These are phyloP conservation scores for Fusarium armeniacum DNA, from an alignment of 2,329 filamentous ascomycete genomes.

Conservation along the genomic window DNA sequence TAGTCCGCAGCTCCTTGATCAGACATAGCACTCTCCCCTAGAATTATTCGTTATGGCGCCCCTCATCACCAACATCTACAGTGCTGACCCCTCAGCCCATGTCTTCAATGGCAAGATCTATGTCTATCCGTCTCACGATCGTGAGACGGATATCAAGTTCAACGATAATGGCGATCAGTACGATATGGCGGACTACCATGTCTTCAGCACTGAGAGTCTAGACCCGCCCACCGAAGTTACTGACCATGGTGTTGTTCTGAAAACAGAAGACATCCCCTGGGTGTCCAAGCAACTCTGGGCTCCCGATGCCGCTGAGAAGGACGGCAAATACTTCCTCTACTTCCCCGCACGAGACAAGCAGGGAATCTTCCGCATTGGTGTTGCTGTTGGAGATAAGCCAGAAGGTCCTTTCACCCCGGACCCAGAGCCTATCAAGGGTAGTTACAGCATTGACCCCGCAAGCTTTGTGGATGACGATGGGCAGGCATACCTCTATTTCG, in stretches of 20 bases:
- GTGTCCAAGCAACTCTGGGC: constrained; percentile 85
- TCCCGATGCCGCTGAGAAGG: constrained; percentile 77
- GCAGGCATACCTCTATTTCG: constrained; percentile 72
- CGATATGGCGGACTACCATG: constrained; percentile 88
- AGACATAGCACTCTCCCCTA: neutral
- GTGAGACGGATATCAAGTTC: constrained; percentile 79
- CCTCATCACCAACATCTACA: constrained; percentile 81
- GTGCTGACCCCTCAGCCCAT: constrained; percentile 84
- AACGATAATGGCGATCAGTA: constrained; percentile 91
- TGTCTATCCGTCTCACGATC: constrained; percentile 86
- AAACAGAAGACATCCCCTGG: constrained; percentile 78
- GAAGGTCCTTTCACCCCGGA: constrained; percentile 79
- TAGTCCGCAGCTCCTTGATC: neutral
- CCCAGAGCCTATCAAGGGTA: constrained; percentile 73
- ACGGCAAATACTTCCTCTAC: constrained; percentile 80
- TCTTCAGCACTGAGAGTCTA: constrained; percentile 71
- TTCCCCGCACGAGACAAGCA: constrained; percentile 81
- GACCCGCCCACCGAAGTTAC: constrained; percentile 71
- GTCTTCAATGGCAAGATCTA: constrained; percentile 82
- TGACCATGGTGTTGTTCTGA: constrained; percentile 80
- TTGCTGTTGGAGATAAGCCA: constrained; percentile 73
- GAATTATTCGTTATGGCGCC: constrained; percentile 60
- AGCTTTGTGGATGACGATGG: constrained; percentile 74
- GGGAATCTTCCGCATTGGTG: constrained; percentile 80
- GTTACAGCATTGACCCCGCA: constrained; percentile 83